These are phyloP conservation scores for Moniliophthora roreri DNA, from an alignment of 1,284 basidiomycete genomes.

Conservation along the genomic window DNA sequence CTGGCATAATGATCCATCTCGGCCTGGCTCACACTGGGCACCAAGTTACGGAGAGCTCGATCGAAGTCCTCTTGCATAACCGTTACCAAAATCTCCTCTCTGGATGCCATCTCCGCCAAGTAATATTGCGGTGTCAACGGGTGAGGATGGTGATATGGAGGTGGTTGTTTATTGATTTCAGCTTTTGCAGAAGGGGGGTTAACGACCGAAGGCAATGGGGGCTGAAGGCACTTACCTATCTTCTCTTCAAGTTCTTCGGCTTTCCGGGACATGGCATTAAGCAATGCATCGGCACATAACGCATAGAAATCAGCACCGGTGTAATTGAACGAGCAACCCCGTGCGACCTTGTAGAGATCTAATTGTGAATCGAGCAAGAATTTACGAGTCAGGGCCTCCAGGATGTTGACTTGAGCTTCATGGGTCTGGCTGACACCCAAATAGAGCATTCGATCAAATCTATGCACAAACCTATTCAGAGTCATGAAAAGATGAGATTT, in stretches of 20 bases:
- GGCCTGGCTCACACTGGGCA: constrained; percentile 85
- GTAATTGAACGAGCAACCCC: constrained; percentile 88
- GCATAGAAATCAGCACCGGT: constrained; percentile 99
- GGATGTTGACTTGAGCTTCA: constrained; percentile 83
- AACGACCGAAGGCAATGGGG: neutral
- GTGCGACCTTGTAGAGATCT: constrained; percentile 66
- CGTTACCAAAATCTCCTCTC: constrained; percentile 74
- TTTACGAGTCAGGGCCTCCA: constrained; percentile 90
- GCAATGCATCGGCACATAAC: constrained; percentile 93
- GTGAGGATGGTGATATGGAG: constrained; percentile 52
- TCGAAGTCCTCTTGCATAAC: constrained; percentile 80
- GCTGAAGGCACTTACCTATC: constrained; percentile 48
- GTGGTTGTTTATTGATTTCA: constrained; percentile 44
- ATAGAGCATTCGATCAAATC: constrained; percentile 98
- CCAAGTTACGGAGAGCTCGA: constrained; percentile 71
- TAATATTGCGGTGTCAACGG: constrained; percentile 93
- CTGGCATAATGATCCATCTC: constrained; percentile 89
- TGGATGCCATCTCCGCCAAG: constrained; percentile 79
- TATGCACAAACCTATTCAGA: constrained; percentile 4
- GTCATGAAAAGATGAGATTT: constrained; percentile 3
- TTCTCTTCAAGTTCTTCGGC: constrained; percentile 77
- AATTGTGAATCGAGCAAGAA: constrained; percentile 81
- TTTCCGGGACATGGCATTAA: constrained; percentile 92
- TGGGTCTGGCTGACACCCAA: constrained; percentile 91
- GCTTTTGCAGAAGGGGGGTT: constrained; percentile 32